These are phyloP conservation scores for Diaporthe sp. DNA, from an alignment of 2,329 filamentous ascomycete species.

Conservation along the genomic window DNA sequence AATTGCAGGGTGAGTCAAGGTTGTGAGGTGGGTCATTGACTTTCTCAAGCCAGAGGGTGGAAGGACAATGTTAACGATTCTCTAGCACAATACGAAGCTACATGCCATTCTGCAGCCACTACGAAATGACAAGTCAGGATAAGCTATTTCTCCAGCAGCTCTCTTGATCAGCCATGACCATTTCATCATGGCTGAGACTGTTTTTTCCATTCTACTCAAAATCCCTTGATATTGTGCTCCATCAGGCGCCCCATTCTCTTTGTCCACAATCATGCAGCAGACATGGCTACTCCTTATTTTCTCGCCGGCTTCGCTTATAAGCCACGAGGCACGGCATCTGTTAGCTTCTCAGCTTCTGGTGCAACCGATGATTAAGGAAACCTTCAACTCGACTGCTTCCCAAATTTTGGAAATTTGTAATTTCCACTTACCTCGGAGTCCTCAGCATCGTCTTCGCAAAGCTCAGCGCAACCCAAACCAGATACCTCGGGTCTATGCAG, in stretches of 20 bases:
- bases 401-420: neutral
- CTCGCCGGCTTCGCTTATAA: neutral
- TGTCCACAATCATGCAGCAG: neutral
- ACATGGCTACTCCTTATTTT: neutral
- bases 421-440: neutral
- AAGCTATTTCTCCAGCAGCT: no score
- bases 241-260: slow-evolving; percentile 5
- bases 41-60: neutral
- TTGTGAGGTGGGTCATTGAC: neutral
- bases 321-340: neutral
- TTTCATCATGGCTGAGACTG: neutral
- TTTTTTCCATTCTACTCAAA: neutral
- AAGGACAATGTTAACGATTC: slow-evolving; percentile 38
- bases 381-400: neutral
- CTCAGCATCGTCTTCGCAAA: neutral
- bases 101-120: slow-evolving; percentile 26
- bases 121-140: slow-evolving; percentile 14
- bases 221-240: slow-evolving; percentile 13
- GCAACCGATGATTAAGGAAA: neutral
- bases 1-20: no score
- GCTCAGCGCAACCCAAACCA: neutral
- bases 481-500: no score
- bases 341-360: neutral
- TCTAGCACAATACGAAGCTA: slow-evolving; percentile 34
- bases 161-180: neutral